Conservation (phyloP, 2,329 filamentous ascomycete species). For the Alternaria gaisen region DNA sequence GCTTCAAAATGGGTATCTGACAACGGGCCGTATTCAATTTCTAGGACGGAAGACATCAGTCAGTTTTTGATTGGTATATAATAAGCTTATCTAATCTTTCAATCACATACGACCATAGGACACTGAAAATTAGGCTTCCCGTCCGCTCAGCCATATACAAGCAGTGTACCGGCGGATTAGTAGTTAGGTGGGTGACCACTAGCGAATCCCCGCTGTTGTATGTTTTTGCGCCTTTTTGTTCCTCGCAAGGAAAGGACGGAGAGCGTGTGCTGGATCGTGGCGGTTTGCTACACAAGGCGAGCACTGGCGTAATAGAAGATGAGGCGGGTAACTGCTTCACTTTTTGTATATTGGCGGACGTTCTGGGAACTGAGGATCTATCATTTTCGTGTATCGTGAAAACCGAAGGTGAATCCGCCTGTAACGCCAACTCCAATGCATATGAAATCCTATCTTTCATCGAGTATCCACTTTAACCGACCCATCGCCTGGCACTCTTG, state of each 20-base stretch:
- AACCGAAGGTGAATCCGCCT: background rate
- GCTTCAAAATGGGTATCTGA: too few relatives aligned
- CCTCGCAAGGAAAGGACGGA: background rate
- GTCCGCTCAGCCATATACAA: background rate
- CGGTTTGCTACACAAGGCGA: background rate
- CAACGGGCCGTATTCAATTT: too few relatives aligned
- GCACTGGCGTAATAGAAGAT: background rate
- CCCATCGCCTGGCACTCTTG: slow-evolving; percentile 87
- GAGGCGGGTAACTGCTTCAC: background rate
- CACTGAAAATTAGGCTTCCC: background rate
- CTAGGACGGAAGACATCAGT: too few relatives aligned
- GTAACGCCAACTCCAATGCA: slow-evolving; percentile 10
- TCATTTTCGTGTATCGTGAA: slow-evolving; percentile 12
- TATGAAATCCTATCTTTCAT: background rate
- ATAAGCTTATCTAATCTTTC: too few relatives aligned
- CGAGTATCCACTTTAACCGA: slow-evolving; percentile 61
- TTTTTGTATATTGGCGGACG: background rate
- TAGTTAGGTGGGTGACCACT: background rate
- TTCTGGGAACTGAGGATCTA: background rate
- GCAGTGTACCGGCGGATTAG: background rate
- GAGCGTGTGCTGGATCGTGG: background rate
- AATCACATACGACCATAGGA: background rate
- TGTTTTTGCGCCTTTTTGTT: background rate
- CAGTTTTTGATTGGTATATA: too few relatives aligned
- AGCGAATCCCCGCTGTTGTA: background rate